Conservation (phyloP, 106 monocot species). For the Dioscorea alata region DNA sequence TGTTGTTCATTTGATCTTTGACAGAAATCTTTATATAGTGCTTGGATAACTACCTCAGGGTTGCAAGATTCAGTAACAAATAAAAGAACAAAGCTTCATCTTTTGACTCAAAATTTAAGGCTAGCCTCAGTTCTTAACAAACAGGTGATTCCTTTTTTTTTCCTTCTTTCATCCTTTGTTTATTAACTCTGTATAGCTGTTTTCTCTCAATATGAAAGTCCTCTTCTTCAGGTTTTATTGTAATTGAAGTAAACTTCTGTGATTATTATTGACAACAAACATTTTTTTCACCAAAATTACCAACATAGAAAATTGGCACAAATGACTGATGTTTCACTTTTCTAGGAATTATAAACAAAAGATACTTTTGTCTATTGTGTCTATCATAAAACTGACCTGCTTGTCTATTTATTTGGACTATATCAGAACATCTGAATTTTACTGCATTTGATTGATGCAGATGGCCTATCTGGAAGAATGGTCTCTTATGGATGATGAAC, state of each 20-base stretch:
- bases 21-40: slow-evolving; percentile 51
- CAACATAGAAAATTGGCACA: neutral
- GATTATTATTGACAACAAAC: neutral
- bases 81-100: slow-evolving; percentile 39
- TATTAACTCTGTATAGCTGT: neutral
- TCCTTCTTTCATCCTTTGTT: neutral
- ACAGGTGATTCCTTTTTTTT: slow-evolving; percentile 37
- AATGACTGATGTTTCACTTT: neutral
- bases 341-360: neutral
- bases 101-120: slow-evolving; percentile 41
- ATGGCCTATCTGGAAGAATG: slow-evolving; percentile 45
- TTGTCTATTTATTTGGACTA: neutral
- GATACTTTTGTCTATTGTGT: neutral
- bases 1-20: neutral
- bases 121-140: slow-evolving; percentile 48
- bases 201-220: neutral
- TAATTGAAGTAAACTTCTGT: neutral
- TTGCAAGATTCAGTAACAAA: slow-evolving; percentile 43
- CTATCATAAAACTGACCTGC: neutral
- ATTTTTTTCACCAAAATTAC: no score
- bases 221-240: neutral
- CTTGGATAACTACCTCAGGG: slow-evolving; percentile 38
- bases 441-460: slow-evolving; percentile 18
- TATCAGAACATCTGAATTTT: neutral
- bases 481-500: slow-evolving; percentile 37